phyloP scores from a whole-genome alignment of 345 rosid species.

The Salix brachista region DNA sequence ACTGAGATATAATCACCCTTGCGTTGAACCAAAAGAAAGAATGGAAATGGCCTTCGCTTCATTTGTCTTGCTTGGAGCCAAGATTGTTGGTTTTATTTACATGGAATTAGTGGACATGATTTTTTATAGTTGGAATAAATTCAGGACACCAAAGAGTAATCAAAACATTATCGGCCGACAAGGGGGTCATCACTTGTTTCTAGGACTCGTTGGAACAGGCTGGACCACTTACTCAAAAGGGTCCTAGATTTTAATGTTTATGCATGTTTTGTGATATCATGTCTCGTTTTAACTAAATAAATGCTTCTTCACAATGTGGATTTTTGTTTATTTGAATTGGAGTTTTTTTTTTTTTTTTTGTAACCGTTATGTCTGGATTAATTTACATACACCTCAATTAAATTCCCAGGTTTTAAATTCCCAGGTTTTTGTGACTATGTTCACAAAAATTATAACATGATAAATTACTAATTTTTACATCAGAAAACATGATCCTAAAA shows the following conservation, averaged over 20 bases:
- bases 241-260: neutral
- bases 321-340: neutral
- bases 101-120: neutral
- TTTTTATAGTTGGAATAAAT: neutral
- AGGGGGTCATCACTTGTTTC: conserved; percentile 1
- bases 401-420: too few relatives aligned
- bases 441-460: too few relatives aligned
- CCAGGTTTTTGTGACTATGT: too few relatives aligned
- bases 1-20: too few relatives aligned
- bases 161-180: conserved; percentile 11
- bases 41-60: neutral
- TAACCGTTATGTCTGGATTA: too few relatives aligned
- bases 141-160: neutral
- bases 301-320: neutral
- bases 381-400: too few relatives aligned
- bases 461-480: too few relatives aligned
- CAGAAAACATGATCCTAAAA: too few relatives aligned
- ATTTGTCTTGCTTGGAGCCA: neutral
- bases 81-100: neutral
- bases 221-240: neutral
- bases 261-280: conserved; percentile 16
- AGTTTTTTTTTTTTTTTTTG: neutral
- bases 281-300: conserved; percentile 11
- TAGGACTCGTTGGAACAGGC: neutral
- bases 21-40: too few relatives aligned